Evolutionary conservation across 345 rosid genomes (phyloP), one percentile per base, ranked within the genome.

Genomic region (Euphorbia lathyris): DNA sequence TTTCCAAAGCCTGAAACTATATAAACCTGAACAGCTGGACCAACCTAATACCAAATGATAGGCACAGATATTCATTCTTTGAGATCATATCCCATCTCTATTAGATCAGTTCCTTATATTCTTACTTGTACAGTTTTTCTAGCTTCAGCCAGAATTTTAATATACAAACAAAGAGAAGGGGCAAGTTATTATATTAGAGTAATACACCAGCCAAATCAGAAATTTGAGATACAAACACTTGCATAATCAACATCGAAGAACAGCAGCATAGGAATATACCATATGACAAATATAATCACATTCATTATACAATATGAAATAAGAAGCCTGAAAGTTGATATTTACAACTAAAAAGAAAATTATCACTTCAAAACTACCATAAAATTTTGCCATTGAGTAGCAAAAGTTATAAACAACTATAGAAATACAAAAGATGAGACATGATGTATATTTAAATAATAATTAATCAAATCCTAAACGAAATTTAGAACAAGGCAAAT

Each of bases 21-120:
- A 36, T 45, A 69, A 43, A 58, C 42, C 55, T 43, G 25, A 27
- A n/a, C n/a, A n/a, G n/a, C n/a, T n/a, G n/a, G n/a, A 22, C 58
- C 27, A 45, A 42, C 13, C 19, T 42, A 19, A 32, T 10, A n/a
- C 7, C 34, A 45, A 1, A 14, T 17, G 7, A 32, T 51, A 3
- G n/a, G 70, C 25, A 27, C 58, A 36, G 30, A 42, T 25, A 30
- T 36, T 38, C 12, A 19, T 68, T 57, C 27, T 57, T 57, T 42
- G 34, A 3, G 1, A 20, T 16, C 5, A 23, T 3, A 26, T 68
- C 63, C 22, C 20, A 22, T 34, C 14, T 19, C 60, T 11, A 52
- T 51, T 42, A 68, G 19, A 17, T 42, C 14, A 26, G n/a, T 4
- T 34, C 29, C 60, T 34, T 14, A 32, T 17, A 70, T 22, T 32